Evolutionary conservation across 305 asterid species (phyloP), one percentile per base, ranked within the genome.

Genomic region (Vinca major): DNA sequence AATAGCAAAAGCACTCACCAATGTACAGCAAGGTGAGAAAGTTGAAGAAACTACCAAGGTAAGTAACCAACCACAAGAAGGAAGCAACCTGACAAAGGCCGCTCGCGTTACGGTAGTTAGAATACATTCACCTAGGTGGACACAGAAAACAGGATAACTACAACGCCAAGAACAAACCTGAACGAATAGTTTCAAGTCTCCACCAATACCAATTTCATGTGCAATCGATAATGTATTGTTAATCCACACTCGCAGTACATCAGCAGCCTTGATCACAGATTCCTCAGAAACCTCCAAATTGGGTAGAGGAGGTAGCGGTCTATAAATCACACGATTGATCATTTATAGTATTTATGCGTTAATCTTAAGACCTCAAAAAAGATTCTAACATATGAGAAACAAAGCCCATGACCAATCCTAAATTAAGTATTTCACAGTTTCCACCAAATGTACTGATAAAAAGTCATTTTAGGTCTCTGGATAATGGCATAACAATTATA

Each of bases 271-370:
- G 68, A 81, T 69, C 45, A 83, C 83, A 71, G 68, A 69, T 80
- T 87, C 97, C 82, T 93, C 97, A 2, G 92, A 75, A 70, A 93
- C 76, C 73, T 83, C 91, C 74, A 93, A 82, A 79, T 83, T 80
- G 40, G 96, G 97, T 47, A 90, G 75, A 53, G 98, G 97, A 56
- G 98, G 97, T 55, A 83, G 83, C 63, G 98, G 96, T 79, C 98
- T 93, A 77, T 66, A 75, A 76, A 66, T 67, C 57, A 76, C 41
- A 68, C 44, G 72, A 41, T 45, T 36, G 41, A 57, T 72, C 71
- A 71, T 39, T 73, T 76, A 47, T 63, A 26, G 33, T 26, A 26
- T 26, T 26, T 26, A 26, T 1, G 47, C 43, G 14, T 41, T 40
- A 53, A 41, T 57, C 9, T n/a, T 40, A 26, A 70, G 62, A 50